Percentiles rank a stretch among this genome's conserved stretches.
These are phyloP conservation scores for Flaveria trinervia DNA, from an alignment of 129 eudicot species.

Conservation along the genomic window DNA sequence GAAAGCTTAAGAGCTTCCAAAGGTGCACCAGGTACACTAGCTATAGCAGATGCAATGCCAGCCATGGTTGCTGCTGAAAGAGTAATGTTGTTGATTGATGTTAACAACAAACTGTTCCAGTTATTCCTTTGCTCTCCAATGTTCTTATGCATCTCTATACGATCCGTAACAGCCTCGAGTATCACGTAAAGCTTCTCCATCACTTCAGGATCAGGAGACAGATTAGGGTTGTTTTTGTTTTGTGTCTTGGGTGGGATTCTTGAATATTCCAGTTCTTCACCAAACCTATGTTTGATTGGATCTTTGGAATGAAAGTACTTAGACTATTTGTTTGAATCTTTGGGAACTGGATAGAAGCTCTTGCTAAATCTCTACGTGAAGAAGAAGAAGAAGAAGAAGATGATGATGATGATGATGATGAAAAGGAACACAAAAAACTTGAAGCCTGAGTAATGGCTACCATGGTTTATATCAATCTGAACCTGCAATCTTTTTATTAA, in stretches of 20 bases:
- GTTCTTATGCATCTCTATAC: constrained; percentile 71
- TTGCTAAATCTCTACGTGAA: constrained; percentile 18
- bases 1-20: constrained; percentile 43
- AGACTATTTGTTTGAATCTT: constrained; percentile 11
- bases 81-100: constrained; percentile 48
- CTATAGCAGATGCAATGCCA: constrained; percentile 42
- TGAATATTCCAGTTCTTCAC: constrained; percentile 32
- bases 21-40: constrained; percentile 38
- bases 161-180: constrained; percentile 53
- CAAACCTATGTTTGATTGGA: constrained; percentile 20
- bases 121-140: constrained; percentile 57
- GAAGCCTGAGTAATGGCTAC: constrained; percentile 33
- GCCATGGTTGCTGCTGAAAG: constrained; percentile 51
- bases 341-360: constrained; percentile 29
- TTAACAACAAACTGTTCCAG: constrained; percentile 51
- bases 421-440: constrained; percentile 18
- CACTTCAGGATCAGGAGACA: constrained; percentile 26
- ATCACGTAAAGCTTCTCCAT: constrained; percentile 48
- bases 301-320: constrained; percentile 12
- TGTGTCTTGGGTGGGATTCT: constrained; percentile 15
- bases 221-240: not conserved
- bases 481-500: constrained; percentile 1
- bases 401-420: constrained; percentile 16
- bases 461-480: constrained; percentile 21
- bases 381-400: constrained; percentile 19